Percentiles rank a stretch among this genome's conserved stretches.
These are phyloP conservation scores for Trichoderma sp. DNA, from an alignment of 2,329 filamentous ascomycete genomes.

Conservation along the genomic window DNA sequence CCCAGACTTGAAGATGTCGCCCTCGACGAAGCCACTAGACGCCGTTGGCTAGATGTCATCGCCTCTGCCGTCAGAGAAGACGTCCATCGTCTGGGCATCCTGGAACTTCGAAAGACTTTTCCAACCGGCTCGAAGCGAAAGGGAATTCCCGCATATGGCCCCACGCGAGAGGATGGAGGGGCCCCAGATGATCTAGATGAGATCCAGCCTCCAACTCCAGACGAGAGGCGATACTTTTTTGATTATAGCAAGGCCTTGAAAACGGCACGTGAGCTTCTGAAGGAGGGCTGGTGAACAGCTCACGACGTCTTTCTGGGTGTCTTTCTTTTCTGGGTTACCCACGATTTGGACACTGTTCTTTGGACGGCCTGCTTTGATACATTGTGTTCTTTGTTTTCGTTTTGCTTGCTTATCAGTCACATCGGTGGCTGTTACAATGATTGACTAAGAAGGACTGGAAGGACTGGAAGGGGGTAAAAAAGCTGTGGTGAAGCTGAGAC, in stretches of 20 bases:
- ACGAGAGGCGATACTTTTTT: neutral
- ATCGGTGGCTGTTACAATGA: neutral
- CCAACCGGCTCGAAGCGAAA: neutral
- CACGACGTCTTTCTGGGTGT: neutral
- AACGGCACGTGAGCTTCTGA: neutral
- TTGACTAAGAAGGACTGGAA: neutral
- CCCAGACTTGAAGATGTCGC: constrained; percentile 27
- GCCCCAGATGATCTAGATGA: constrained; percentile 25
- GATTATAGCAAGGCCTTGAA: neutral
- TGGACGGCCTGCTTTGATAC: neutral
- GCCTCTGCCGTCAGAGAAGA: neutral
- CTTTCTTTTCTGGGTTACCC: neutral
- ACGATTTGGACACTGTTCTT: neutral
- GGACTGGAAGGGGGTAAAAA: neutral
- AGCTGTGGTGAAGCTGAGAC: neutral
- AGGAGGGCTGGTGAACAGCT: neutral
- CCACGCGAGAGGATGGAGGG: constrained; percentile 18
- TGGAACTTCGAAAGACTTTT: neutral
- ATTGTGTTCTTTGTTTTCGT: neutral
- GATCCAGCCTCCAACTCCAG: constrained; percentile 16
- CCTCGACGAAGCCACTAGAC: neutral
- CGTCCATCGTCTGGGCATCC: neutral
- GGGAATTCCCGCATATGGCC: neutral
- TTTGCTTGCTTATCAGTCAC: neutral
- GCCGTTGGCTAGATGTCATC: neutral